Conservation (phyloP, 1,139 yeast genomes). For the Saccharomyces hybrid region DNA sequence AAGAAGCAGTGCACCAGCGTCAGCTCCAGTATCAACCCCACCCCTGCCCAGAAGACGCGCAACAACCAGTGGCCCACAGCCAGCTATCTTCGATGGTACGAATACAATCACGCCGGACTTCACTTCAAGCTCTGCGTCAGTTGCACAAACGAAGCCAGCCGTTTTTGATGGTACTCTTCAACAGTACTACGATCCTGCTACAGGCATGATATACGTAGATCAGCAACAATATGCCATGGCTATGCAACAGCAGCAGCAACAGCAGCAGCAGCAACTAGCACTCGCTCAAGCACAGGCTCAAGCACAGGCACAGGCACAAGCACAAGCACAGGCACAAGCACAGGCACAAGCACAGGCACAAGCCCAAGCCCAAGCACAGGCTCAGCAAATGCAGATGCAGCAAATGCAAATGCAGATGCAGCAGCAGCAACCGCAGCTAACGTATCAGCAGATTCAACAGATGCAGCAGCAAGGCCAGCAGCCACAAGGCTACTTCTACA, state of each 20-base stretch:
- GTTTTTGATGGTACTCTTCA: slow-evolving; percentile 27
- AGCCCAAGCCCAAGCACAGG: slow-evolving; percentile 27
- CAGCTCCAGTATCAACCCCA: slow-evolving; percentile 16
- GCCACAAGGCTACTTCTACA: slow-evolving; percentile 4
- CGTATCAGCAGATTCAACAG: slow-evolving; percentile 8
- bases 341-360: background rate
- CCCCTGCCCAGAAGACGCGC: slow-evolving; percentile 21
- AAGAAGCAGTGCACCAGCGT: slow-evolving; percentile 5
- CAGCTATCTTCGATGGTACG: slow-evolving; percentile 30
- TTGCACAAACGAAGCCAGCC: slow-evolving; percentile 11
- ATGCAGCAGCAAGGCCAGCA: slow-evolving; percentile 14
- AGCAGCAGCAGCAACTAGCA: slow-evolving; percentile 13
- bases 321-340: background rate
- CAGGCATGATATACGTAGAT: slow-evolving; percentile 29
- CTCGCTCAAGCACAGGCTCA: slow-evolving; percentile 8
- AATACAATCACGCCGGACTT: slow-evolving; percentile 5
- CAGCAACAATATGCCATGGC: slow-evolving; percentile 21
- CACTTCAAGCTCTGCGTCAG: background rate
- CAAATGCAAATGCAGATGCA: slow-evolving; percentile 19
- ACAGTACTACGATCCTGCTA: slow-evolving; percentile 29
- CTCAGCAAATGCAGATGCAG: slow-evolving; percentile 35
- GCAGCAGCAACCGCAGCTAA: slow-evolving; percentile 13
- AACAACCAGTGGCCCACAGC: slow-evolving; percentile 17
- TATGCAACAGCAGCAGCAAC: slow-evolving; percentile 10
- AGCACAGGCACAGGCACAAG: slow-evolving; percentile 17